These are phyloP conservation scores for Hymenoscyphus fructigenus DNA, from an alignment of 2,329 filamentous ascomycete species.

Conservation along the genomic window DNA sequence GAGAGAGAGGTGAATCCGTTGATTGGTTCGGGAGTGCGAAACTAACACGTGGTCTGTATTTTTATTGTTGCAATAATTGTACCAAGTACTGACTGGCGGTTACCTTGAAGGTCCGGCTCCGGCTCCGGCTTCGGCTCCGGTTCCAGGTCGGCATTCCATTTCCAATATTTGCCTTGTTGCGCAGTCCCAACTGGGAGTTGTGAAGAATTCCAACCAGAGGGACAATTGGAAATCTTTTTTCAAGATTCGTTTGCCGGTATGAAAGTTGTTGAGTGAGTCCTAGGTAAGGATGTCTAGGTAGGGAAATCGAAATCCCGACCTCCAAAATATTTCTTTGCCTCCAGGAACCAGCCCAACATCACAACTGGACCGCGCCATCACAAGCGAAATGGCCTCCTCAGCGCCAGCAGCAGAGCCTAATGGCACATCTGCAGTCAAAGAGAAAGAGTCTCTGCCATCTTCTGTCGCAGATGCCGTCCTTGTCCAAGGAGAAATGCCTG, in stretches of 20 bases:
- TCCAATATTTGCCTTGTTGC: background rate
- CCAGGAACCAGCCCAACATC: background rate
- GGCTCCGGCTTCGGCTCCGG: too few relatives aligned
- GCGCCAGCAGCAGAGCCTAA: background rate
- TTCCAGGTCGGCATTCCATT: too few relatives aligned
- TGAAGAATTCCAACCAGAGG: background rate
- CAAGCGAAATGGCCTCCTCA: constrained; percentile 3
- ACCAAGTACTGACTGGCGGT: background rate
- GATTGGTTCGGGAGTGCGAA: too few relatives aligned
- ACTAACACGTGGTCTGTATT: too few relatives aligned
- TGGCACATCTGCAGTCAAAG: constrained; percentile 14
- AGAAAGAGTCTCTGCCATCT: constrained; percentile 50
- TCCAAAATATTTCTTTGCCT: background rate
- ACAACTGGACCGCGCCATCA: background rate
- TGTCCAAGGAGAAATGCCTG: constrained; percentile 75
- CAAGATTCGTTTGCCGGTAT: background rate
- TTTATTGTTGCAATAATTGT: background rate
- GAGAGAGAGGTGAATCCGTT: too few relatives aligned
- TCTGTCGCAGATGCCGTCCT: constrained; percentile 78
- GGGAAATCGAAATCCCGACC: background rate
- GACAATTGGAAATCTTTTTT: background rate
- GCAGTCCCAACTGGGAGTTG: background rate
- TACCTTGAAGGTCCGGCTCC: background rate
- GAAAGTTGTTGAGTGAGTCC: background rate
- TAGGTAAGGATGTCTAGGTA: background rate